Conservation (phyloP, 148 eudicot genomes). For the Arctostaphylos glauca region DNA sequence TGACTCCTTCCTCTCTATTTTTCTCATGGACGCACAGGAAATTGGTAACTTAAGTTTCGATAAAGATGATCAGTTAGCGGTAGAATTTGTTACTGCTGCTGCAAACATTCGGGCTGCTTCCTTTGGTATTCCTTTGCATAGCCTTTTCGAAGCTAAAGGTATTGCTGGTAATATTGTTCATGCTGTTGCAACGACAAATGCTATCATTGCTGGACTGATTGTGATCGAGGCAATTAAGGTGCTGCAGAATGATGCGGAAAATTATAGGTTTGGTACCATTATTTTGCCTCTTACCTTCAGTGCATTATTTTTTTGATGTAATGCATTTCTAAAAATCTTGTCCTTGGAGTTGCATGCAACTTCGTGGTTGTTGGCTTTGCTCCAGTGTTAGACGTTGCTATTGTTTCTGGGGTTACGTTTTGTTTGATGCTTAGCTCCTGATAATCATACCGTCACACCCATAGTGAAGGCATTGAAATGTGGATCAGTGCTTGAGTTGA, state of each 20-base stretch:
- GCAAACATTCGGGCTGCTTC: constrained; percentile 95
- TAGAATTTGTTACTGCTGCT: constrained; percentile 95
- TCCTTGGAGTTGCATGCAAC: neutral
- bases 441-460: neutral
- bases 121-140: constrained; percentile 87
- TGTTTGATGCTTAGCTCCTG: neutral
- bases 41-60: constrained; percentile 82
- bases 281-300: neutral
- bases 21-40: constrained; percentile 49
- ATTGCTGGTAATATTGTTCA: constrained; percentile 98
- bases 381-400: neutral
- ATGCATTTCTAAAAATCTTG: constrained; percentile 2
- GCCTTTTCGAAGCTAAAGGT: constrained; percentile 98
- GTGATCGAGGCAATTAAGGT: constrained; percentile 95
- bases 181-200: constrained; percentile 99
- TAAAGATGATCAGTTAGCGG: constrained; percentile 95
- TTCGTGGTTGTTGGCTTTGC: neutral
- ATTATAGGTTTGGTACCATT: constrained; percentile 52
- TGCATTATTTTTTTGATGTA: neutral
- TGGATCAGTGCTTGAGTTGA: neutral
- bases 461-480: neutral
- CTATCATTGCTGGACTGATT: constrained; percentile 87
- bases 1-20: neutral
- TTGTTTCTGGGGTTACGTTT: neutral
- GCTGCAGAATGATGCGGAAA: constrained; percentile 61